A percentile compares a stretch with the other conserved stretches of the same genome.
Evolutionary conservation across 176 grass and related monocot species (phyloP).

Genomic region (Miscanthus lutarioriparius): DNA sequence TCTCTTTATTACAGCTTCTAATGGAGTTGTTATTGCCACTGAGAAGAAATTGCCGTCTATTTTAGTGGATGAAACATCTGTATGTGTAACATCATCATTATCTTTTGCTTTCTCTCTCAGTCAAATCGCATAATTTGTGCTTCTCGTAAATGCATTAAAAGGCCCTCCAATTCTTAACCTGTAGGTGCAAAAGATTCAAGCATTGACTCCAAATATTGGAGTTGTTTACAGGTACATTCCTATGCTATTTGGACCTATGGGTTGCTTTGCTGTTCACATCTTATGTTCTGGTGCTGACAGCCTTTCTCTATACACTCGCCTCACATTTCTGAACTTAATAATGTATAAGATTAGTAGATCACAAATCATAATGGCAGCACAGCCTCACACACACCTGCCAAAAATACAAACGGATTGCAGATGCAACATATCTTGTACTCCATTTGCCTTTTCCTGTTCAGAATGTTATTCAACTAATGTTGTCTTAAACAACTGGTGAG

Average conservation of each 20-base stretch:
- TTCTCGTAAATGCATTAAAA: neutral
- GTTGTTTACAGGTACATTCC: constrained; percentile 45
- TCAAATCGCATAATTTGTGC: neutral
- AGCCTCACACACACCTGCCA: constrained; percentile 38
- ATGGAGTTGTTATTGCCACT: constrained; percentile 67
- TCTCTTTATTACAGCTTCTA: constrained; percentile 52
- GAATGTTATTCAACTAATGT: constrained; percentile 14
- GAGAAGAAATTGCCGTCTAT: constrained; percentile 77
- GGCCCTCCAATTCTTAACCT: neutral
- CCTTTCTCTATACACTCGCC: neutral
- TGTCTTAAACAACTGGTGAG: constrained; percentile 38
- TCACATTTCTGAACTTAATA: neutral
- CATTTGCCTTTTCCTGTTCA: neutral
- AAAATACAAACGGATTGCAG: constrained; percentile 41
- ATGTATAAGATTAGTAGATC: neutral
- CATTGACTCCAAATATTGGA: constrained; percentile 49
- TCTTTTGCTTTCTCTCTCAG: neutral
- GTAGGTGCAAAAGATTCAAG: constrained; percentile 52
- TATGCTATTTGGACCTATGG: neutral
- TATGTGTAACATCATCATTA: constrained; percentile 8
- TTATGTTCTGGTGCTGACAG: neutral
- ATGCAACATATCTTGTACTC: neutral
- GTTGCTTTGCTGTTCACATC: constrained; percentile 1
- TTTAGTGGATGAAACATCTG: constrained; percentile 73
- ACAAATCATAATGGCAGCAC: constrained; percentile 21